Evolutionary conservation across 2,329 filamentous ascomycete genomes (phyloP).

Genomic region (Ceratocystiopsis minuta): DNA sequence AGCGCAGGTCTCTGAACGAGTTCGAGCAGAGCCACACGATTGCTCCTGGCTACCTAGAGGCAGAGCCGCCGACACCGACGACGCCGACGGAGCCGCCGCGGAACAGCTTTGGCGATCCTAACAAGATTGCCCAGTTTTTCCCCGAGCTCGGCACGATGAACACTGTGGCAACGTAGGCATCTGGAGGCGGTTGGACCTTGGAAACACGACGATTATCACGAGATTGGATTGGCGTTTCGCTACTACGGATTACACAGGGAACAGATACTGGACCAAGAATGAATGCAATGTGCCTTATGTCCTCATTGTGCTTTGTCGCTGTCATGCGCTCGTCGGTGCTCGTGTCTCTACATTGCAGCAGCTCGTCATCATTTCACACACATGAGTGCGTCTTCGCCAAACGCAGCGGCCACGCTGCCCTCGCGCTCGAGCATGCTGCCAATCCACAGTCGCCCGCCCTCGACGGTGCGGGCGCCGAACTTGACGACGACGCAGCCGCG

Average conservation of each 20-base stretch:
- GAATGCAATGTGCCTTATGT: too few relatives aligned
- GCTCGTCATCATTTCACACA: conserved; percentile 41
- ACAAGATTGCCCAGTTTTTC: conserved; percentile 21
- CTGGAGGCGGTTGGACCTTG: not conserved
- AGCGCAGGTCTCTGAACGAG: conserved; percentile 17
- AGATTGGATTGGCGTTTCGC: not conserved
- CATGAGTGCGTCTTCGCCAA: conserved; percentile 67
- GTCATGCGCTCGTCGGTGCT: too few relatives aligned
- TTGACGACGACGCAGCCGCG: conserved; percentile 80
- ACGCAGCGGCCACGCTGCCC: conserved; percentile 49
- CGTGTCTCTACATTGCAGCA: not conserved
- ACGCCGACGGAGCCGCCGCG: conserved; percentile 14
- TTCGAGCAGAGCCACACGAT: conserved; percentile 9
- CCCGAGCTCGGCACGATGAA: conserved; percentile 16
- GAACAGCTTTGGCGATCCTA: conserved; percentile 19
- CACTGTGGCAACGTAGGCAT: conserved; percentile 7
- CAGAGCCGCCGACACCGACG: conserved; percentile 9
- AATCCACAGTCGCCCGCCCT: conserved; percentile 68
- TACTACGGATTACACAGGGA: too few relatives aligned
- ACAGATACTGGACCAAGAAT: too few relatives aligned
- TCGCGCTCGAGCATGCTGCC: conserved; percentile 56
- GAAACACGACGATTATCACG: not conserved
- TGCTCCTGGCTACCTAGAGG: not conserved
- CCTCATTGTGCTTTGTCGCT: too few relatives aligned
- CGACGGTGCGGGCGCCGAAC: conserved; percentile 67